phyloP scores from a whole-genome alignment of 129 eudicot species.

The Logfia minima region DNA sequence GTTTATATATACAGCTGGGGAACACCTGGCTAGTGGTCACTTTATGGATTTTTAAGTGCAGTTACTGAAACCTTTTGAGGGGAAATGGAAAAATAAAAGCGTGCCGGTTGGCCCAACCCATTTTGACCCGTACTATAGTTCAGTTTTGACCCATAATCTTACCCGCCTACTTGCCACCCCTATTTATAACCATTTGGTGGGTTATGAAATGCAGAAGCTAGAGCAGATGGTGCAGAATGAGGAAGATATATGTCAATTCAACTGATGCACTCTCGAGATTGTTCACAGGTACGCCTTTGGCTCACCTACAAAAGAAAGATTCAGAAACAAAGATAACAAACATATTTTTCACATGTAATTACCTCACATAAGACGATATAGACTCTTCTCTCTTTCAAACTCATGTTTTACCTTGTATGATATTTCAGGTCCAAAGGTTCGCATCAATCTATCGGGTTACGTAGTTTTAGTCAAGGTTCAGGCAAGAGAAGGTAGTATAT shows the following conservation, averaged over 20 bases:
- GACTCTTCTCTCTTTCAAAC: background rate
- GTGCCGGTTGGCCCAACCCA: background rate
- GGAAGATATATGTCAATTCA: conserved; percentile 57
- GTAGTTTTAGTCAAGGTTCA: conserved; percentile 73
- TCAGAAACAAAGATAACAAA: background rate
- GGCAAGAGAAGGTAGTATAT: conserved; percentile 72
- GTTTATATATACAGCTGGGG: background rate
- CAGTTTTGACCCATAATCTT: background rate
- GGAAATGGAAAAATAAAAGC: background rate
- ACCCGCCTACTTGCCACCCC: no score
- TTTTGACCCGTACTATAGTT: background rate
- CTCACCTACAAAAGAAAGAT: background rate
- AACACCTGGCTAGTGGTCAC: background rate
- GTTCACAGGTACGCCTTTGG: conserved; percentile 63
- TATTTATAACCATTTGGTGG: conserved; percentile 1
- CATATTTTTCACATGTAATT: background rate
- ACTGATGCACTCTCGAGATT: conserved; percentile 77
- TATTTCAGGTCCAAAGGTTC: conserved; percentile 61
- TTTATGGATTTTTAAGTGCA: background rate
- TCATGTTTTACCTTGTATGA: background rate
- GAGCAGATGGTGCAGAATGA: conserved; percentile 70
- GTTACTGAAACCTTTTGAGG: background rate
- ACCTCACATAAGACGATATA: background rate
- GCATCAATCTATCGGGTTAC: conserved; percentile 78
- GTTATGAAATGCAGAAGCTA: conserved; percentile 58